Conservation (phyloP, 129 eudicot species). For the Artemisia argyi region DNA sequence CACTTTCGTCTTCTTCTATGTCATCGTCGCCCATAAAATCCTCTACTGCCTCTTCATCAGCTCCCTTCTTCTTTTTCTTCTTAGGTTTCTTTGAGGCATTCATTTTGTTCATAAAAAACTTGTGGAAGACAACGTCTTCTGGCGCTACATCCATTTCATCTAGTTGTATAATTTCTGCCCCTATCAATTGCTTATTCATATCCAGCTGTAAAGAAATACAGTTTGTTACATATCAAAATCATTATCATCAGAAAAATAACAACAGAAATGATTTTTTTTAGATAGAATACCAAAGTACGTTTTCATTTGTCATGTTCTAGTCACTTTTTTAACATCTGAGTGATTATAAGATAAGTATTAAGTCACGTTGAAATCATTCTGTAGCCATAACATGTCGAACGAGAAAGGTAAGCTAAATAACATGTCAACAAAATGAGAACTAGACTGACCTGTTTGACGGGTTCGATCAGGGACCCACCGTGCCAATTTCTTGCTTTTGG, state of each 20-base stretch:
- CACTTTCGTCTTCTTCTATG: slow-evolving; percentile 64
- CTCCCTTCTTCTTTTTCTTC: slow-evolving; percentile 78
- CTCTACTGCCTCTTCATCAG: slow-evolving; percentile 72
- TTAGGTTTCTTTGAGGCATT: slow-evolving; percentile 65
- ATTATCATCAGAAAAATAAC: background rate
- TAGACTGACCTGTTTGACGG: slow-evolving; percentile 75
- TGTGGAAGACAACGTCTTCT: slow-evolving; percentile 91
- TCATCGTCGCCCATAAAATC: slow-evolving; percentile 56
- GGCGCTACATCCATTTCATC: slow-evolving; percentile 92
- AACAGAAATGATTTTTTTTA: no score
- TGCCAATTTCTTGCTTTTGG: slow-evolving; percentile 93
- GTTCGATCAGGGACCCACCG: slow-evolving; percentile 94
- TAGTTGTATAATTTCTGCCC: slow-evolving; percentile 75
- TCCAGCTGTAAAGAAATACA: slow-evolving; percentile 50
- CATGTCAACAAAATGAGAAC: background rate
- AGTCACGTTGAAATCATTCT: no score
- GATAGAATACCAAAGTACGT: no score
- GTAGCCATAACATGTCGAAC: no score
- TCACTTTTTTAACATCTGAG: no score
- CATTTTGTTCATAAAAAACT: slow-evolving; percentile 88
- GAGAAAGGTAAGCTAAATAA: background rate
- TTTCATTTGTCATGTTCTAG: no score
- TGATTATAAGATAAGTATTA: no score
- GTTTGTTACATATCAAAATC: background rate
- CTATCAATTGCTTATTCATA: slow-evolving; percentile 75